Base-by-base conservation (phyloP, 1,284 basidiomycete genomes). In the Dichomitus squalens region DNA sequence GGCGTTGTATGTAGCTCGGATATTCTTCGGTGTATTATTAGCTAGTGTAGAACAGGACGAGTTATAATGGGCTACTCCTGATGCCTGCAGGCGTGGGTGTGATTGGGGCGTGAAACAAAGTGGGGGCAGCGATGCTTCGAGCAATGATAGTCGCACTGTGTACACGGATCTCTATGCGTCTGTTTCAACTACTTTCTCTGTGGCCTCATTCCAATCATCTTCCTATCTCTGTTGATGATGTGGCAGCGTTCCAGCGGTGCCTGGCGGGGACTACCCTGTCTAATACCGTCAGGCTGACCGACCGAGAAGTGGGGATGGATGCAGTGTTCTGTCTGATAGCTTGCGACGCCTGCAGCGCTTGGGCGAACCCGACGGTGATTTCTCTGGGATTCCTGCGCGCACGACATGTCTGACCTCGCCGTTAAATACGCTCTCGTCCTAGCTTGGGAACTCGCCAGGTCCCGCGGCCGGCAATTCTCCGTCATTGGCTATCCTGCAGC, bases 21-120 rank as follows among this genome's bases (percentile, higher is more conserved):
- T 41, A 57, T 55, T 68, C 65, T 56, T 71, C 70, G 68, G 70
- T 75, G 72, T 75, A 74, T 69, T 48, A 64, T 63, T 71, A 72
- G 70, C 63, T 70, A 69, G 55, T 66, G 66, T 72, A 70, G 60
- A 70, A 68, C 66, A 68, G 58, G 34, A 63, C 59, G 52, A 59
- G 48, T 55, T 56, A 52, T 60, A 64, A 62, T 66, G 44, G 57
- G 48, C 49, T 47, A 39, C 55, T 20, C 18, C 38, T 35, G 34
- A 43, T 27, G 41, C 25, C 41, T 5, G 3, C 7, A 43, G 52
- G 20, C 21, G 33, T 49, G 49, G 59, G 65, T 58, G 60, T 66
- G 64, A 63, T 66, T 43, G 46, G 36, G 29, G 41, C 21, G 55
- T 43, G 61, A n/a, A 57, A 41, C 44, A 52, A 47, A 41, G 25